phyloP scores from a whole-genome alignment of 352 stramenopile genomes.

The Globisporangium uncinulatum region DNA sequence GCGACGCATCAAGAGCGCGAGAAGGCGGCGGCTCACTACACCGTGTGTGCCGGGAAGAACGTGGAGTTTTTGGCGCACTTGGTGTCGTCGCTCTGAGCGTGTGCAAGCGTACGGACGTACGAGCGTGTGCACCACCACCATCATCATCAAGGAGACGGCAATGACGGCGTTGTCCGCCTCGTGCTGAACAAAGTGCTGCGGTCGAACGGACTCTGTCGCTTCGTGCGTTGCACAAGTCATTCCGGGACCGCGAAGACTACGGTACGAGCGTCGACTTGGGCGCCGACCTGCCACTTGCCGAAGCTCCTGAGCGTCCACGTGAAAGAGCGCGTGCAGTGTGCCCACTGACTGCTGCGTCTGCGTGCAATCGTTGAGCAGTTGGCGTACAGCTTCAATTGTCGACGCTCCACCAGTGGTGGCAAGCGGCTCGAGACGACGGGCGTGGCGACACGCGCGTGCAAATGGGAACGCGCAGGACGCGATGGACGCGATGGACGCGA shows the following conservation, averaged over 20 bases:
- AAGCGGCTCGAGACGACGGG: constrained; percentile 1
- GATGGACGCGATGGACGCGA: constrained; percentile 66
- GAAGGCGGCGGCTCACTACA: constrained; percentile 4
- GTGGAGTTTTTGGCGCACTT: constrained; percentile 69
- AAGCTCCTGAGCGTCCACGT: constrained; percentile 41
- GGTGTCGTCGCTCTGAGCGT: constrained; percentile 60
- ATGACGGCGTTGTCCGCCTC: constrained; percentile 44
- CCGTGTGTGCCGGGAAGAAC: constrained; percentile 51
- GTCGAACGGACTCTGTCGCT: constrained; percentile 62
- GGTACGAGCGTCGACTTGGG: constrained; percentile 24
- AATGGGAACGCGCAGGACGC: constrained; percentile 41
- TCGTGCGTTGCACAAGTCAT: constrained; percentile 41
- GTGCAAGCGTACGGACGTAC: constrained; percentile 60
- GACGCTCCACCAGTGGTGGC: constrained; percentile 62
- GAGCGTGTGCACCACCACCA: constrained; percentile 34
- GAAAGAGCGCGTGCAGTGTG: constrained; percentile 49
- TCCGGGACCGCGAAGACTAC: constrained; percentile 51
- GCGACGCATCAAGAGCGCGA: constrained; percentile 8
- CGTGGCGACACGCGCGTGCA: constrained; percentile 32
- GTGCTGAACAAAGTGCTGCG: constrained; percentile 67
- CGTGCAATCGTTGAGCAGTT: constrained; percentile 66
- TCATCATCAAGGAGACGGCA: constrained; percentile 10
- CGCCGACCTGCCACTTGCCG: constrained; percentile 24
- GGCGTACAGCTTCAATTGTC: constrained; percentile 67
- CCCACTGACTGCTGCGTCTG: constrained; percentile 45